These are phyloP conservation scores for Bertia moriformis DNA, from an alignment of 2,329 filamentous ascomycete genomes.

Conservation along the genomic window DNA sequence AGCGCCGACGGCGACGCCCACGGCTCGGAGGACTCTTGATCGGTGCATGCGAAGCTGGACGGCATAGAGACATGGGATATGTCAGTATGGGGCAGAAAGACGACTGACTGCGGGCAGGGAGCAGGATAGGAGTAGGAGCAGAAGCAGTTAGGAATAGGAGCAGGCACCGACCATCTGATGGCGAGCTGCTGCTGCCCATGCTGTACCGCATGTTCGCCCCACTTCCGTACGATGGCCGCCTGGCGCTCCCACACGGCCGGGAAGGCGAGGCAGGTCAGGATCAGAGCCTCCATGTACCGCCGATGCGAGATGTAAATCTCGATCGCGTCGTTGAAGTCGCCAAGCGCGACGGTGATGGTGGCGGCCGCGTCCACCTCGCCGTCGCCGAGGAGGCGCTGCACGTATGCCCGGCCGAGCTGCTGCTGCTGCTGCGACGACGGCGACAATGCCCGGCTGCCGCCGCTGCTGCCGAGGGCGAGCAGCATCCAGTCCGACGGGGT, in stretches of 20 bases:
- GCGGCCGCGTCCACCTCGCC: constrained; percentile 85
- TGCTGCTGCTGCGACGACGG: too few relatives aligned
- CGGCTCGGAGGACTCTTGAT: constrained; percentile 67
- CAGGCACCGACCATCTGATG: constrained; percentile 51
- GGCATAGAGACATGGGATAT: too few relatives aligned
- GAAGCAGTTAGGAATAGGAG: too few relatives aligned
- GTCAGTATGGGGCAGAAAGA: constrained; percentile 2
- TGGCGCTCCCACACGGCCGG: constrained; percentile 85
- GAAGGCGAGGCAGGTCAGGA: constrained; percentile 71
- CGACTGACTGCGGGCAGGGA: too few relatives aligned
- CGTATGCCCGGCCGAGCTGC: constrained; percentile 78
- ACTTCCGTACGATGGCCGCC: constrained; percentile 75
- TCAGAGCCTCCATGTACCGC: constrained; percentile 80
- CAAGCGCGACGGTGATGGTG: constrained; percentile 81
- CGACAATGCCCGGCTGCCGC: constrained; percentile 62
- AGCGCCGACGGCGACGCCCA: constrained; percentile 74
- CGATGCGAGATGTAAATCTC: constrained; percentile 90
- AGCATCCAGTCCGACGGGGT: constrained; percentile 96
- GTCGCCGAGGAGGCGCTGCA: constrained; percentile 75
- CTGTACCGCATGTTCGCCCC: constrained; percentile 83
- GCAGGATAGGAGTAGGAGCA: too few relatives aligned
- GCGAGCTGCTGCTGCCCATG: constrained; percentile 84
- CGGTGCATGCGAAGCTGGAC: constrained; percentile 69
- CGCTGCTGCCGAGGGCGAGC: constrained; percentile 71
- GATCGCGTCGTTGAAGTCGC: constrained; percentile 84